Evolutionary conservation across 306 rosid species (phyloP), one percentile per base, ranked within the genome.

Genomic region (Glycine tomentella): DNA sequence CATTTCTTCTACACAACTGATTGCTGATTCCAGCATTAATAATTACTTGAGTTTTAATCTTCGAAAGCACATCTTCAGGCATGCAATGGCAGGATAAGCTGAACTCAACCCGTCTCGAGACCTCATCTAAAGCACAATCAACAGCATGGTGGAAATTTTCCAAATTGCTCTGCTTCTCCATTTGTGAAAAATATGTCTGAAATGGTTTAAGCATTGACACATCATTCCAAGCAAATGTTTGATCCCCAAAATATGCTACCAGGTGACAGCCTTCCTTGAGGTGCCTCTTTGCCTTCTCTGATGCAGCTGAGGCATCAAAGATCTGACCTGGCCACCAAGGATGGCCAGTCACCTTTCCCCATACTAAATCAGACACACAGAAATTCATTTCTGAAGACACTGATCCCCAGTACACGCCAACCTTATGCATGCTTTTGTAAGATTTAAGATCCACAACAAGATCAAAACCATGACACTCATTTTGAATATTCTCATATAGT

Each of bases 241-340:
- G 81, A 84, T 91, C 97, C 67, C 97, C 97, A 87, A 87, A 93
- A 84, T 88, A 95, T 2, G 91, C 90, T 14, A 95, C 74, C 72
- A 93, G 86, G 80, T 83, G 86, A 76, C 83, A 80, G 34, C 80
- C 89, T 46, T 87, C 84, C 80, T 82, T 93, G 46, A 73, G 84
- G 72, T 90, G 74, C 82, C 78, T 90, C 85, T 84, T 93, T 67
- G 94, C 99, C 83, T 83, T 85, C 50, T 76, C 80, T 25, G 99
- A 90, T 69, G 95, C 85, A 80, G 78, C 74, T 0, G 89, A 88
- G 16, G 94, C 87, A 84, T 91, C 94, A 84, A 83, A 87, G 31
- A 95, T 90, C 89, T 90, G 97, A 62, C 97, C 99, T 40, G 99
- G 99, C 99, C 99, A 95, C 99, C 99, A 95, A 45, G 97, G 99